Evolutionary conservation across 2,329 filamentous ascomycete species (phyloP).

Genomic region (Colletotrichum chlorophyti): DNA sequence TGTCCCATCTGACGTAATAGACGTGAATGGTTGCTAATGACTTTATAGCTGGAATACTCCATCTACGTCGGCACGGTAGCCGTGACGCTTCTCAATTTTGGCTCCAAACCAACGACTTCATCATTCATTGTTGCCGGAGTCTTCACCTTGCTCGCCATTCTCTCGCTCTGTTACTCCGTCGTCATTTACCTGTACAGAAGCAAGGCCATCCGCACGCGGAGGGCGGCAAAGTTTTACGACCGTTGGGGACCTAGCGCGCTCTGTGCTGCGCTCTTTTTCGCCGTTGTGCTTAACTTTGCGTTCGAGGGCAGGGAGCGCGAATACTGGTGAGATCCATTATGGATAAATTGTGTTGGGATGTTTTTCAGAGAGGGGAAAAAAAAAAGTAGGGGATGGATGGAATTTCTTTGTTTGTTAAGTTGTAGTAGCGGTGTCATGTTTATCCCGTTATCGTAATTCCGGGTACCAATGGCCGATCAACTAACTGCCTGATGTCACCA

Average conservation of each 20-base stretch:
- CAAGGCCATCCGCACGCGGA: slow-evolving; percentile 80
- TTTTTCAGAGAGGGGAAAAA: background rate
- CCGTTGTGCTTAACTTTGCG: slow-evolving; percentile 81
- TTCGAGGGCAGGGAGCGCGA: slow-evolving; percentile 72
- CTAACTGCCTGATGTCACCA: too few relatives aligned
- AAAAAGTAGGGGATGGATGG: too few relatives aligned
- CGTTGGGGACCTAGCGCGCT: slow-evolving; percentile 82
- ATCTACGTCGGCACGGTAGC: slow-evolving; percentile 93
- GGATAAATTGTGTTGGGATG: too few relatives aligned
- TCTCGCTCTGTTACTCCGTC: slow-evolving; percentile 83
- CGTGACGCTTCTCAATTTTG: slow-evolving; percentile 83
- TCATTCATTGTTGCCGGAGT: slow-evolving; percentile 75
- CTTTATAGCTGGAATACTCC: slow-evolving; percentile 82
- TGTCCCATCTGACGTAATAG: background rate
- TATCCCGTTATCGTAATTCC: too few relatives aligned
- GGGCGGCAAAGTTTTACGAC: slow-evolving; percentile 92
- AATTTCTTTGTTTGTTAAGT: background rate
- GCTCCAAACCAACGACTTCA: slow-evolving; percentile 59
- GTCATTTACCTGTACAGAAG: slow-evolving; percentile 89
- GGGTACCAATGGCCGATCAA: background rate
- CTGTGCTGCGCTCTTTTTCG: slow-evolving; percentile 74
- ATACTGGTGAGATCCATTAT: slow-evolving; percentile 49
- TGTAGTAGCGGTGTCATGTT: background rate
- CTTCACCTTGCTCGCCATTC: slow-evolving; percentile 82
- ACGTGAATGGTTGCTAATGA: slow-evolving; percentile 29